Base-by-base conservation (phyloP, 2,329 filamentous ascomycete species). In the Geosmithia putterillii region DNA sequence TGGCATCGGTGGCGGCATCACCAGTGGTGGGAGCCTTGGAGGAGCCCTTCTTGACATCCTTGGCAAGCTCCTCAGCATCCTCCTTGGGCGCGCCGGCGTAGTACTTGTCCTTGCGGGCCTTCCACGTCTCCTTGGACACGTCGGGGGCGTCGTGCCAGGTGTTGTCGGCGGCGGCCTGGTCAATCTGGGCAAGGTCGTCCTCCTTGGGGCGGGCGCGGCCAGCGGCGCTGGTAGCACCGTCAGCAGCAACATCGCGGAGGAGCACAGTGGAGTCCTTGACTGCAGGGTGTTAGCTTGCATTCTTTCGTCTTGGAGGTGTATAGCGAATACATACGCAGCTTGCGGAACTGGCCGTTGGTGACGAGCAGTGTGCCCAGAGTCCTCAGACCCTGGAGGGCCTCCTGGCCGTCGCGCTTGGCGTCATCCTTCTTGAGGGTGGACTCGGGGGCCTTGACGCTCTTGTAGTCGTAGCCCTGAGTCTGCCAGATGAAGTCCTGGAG, bases 401-500 rank as follows among this genome's bases (percentile, higher is more conserved):
- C 74, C 49, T 92, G 79, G 36, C 83, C 86, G 59, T 98, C 86
- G 57, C 90, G 81, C 65, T 83, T 79, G 21, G 85, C 86, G 2
- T 75, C 74, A 1, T 85, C 80, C 68, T 87, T 94, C 57, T 79
- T 74, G 40, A 94, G 54, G 0, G 87, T 83, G 1, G 77, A 74
- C 44, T 72, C 70, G 3, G 86, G 85, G 1, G 71, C 63, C 45
- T 66, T 61, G 21, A 86, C 71, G 42, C 74, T 70, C 54, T 72
- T 80, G 45, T 76, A 66, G 43, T 79, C 76, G 48, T 92, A 80
- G 40, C 84, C 74, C 57, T 87, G 79, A 0, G 88, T 89, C 59
- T 95, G 85, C 83, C 86, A 98, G 64, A 96, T 86, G 64, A 98
- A 96, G 56, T 98, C 89, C 59, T 98, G 92, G 18, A 98, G 69